These are phyloP conservation scores for Claviceps lovelessii DNA, from an alignment of 2,329 filamentous ascomycete species.

Conservation along the genomic window DNA sequence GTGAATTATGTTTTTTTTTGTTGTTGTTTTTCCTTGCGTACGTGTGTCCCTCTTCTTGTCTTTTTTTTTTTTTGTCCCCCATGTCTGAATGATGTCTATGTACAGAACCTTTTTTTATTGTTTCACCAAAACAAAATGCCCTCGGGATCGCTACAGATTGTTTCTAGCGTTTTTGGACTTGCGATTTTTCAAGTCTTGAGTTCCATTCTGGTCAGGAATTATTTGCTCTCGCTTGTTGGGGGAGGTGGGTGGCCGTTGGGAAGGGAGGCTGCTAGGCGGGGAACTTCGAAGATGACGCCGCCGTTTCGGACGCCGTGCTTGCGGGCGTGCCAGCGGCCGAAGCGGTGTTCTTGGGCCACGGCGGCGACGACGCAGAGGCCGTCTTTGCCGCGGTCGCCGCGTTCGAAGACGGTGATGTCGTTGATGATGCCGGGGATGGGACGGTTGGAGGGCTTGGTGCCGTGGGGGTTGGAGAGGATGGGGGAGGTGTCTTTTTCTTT, in stretches of 20 bases:
- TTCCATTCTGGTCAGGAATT: neutral
- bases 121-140: too few species aligned
- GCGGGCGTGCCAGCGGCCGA: conserved; percentile 66
- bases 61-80: too few species aligned
- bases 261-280: conserved; percentile 24
- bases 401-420: conserved; percentile 74
- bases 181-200: too few species aligned
- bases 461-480: neutral
- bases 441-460: conserved; percentile 4
- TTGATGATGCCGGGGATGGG: conserved; percentile 67
- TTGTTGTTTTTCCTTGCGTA: too few species aligned
- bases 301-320: conserved; percentile 56
- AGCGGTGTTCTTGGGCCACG: conserved; percentile 69
- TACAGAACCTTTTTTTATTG: too few species aligned
- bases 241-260: conserved; percentile 2
- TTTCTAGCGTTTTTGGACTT: too few species aligned
- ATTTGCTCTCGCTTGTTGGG: conserved; percentile 11
- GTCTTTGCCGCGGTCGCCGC: conserved; percentile 59
- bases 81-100: too few species aligned
- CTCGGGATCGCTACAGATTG: too few species aligned
- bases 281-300: conserved; percentile 76
- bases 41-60: too few species aligned
- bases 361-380: conserved; percentile 77
- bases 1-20: too few species aligned
- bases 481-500: conserved; percentile 8